Evolutionary conservation across 345 rosid genomes (phyloP), one percentile per base, ranked within the genome.

Genomic region (Clarkia xantiana): DNA sequence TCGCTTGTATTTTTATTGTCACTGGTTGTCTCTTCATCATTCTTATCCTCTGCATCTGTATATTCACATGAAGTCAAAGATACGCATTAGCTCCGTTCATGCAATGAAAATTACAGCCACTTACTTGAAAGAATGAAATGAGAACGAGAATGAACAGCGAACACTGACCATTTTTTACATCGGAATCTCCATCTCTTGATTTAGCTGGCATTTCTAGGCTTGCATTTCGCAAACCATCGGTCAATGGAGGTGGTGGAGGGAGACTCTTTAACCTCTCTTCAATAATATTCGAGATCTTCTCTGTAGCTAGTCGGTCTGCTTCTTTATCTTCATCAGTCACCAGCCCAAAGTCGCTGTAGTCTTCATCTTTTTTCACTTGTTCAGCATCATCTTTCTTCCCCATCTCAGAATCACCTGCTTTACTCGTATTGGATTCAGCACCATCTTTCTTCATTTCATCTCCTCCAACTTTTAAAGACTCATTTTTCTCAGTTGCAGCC

Each of bases 181-280:
- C 80, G 42, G 76, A 65, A 62, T 82, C 88, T 44, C 71, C 84
- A 64, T 89, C 87, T 70, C 65, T 82, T 19, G 78, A 53, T 66
- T 76, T 81, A 56, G 75, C 65, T 18, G 62, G 72, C 63, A 65
- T 14, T 53, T 90, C 98, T 42, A 70, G 51, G 51, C 51, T 62
- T 57, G 65, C 34, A 62, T 58, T 75, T 38, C 70, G 81, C 62
- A 64, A 63, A 58, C 65, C 73, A 70, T 79, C 82, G 44, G 55
- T 69, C 19, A 77, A 78, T 23, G 75, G 76, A 54, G 95, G 91
- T 17, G 89, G 97, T n/a, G 94, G 93, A 55, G 96, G 98, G 62
- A 79, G 70, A 38, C 96, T 65, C 75, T 76, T 86, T 67, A 82
- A 57, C 66, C 98, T 84, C 71, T 87, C 95, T 66, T 84, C 94